Evolutionary conservation across 164 flowering plant species (phyloP).

Genomic region (Cinnamomum chago): DNA sequence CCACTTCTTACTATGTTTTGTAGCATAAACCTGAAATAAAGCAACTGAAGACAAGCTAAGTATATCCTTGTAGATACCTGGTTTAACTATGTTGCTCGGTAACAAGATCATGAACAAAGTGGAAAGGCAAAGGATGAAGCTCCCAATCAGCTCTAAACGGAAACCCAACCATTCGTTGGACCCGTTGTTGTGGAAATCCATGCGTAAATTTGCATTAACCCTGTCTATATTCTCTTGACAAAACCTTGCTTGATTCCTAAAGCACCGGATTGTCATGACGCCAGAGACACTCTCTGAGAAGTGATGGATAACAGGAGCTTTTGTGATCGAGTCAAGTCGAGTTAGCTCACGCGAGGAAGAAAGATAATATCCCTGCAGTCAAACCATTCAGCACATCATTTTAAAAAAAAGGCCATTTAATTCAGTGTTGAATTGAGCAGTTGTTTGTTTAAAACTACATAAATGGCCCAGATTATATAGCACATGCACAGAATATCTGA

Average conservation of each 20-base stretch:
- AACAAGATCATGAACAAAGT: slow-evolving; percentile 75
- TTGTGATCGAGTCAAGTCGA: slow-evolving; percentile 90
- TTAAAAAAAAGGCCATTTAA: background rate
- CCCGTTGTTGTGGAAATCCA: slow-evolving; percentile 92
- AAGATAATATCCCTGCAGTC: slow-evolving; percentile 74
- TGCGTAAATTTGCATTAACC: slow-evolving; percentile 65
- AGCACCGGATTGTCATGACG: slow-evolving; percentile 82
- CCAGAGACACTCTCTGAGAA: slow-evolving; percentile 96
- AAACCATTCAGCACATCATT: background rate
- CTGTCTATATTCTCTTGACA: slow-evolving; percentile 59
- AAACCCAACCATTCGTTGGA: slow-evolving; percentile 96
- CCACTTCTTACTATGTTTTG: background rate
- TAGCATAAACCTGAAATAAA: background rate
- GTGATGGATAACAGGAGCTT: slow-evolving; percentile 92
- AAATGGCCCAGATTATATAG: background rate
- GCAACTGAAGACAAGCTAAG: background rate
- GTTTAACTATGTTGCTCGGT: slow-evolving; percentile 66
- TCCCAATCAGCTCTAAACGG: slow-evolving; percentile 85
- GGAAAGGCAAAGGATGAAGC: slow-evolving; percentile 66
- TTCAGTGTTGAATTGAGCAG: background rate
- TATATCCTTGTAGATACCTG: slow-evolving; percentile 47
- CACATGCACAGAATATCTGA: background rate
- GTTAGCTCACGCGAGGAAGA: slow-evolving; percentile 86
- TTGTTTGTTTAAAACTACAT: too few relatives aligned
- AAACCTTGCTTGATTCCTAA: slow-evolving; percentile 59